These are phyloP conservation scores for Globisporangium recalcitrans DNA, from an alignment of 352 stramenopile genomes.

Conservation along the genomic window DNA sequence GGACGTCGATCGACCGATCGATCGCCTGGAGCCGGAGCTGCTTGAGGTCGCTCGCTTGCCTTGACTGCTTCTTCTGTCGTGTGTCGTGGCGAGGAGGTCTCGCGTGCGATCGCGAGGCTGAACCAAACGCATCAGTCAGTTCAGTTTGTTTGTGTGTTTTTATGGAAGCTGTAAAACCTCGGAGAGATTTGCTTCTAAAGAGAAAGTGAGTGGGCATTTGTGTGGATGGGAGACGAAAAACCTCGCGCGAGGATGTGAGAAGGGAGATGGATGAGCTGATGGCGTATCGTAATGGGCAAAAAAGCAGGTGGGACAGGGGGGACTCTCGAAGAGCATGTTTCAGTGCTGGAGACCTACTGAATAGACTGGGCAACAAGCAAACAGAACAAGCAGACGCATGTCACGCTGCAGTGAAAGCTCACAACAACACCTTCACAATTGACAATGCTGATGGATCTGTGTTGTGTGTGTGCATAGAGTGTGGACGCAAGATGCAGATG, in stretches of 20 bases:
- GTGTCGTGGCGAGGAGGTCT: neutral
- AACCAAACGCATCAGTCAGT: neutral
- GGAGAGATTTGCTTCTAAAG: neutral
- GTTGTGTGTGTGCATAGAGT: neutral
- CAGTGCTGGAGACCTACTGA: neutral
- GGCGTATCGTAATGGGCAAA: neutral
- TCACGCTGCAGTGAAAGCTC: neutral
- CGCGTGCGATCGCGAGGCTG: neutral
- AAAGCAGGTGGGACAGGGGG: neutral
- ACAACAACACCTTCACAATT: neutral
- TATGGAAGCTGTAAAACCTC: neutral
- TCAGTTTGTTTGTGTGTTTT: too few species aligned
- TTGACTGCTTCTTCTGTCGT: neutral
- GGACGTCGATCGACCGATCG: neutral
- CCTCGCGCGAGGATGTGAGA: neutral
- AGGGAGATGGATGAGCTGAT: neutral
- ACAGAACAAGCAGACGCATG: too few species aligned
- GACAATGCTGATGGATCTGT: neutral
- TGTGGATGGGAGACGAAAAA: neutral
- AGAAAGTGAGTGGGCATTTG: neutral
- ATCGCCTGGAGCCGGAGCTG: neutral
- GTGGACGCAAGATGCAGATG: neutral
- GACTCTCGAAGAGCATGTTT: neutral
- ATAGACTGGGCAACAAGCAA: neutral
- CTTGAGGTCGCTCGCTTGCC: neutral